phyloP scores from a whole-genome alignment of 768 basidiomycete species.

The Tulasnella sp. region DNA sequence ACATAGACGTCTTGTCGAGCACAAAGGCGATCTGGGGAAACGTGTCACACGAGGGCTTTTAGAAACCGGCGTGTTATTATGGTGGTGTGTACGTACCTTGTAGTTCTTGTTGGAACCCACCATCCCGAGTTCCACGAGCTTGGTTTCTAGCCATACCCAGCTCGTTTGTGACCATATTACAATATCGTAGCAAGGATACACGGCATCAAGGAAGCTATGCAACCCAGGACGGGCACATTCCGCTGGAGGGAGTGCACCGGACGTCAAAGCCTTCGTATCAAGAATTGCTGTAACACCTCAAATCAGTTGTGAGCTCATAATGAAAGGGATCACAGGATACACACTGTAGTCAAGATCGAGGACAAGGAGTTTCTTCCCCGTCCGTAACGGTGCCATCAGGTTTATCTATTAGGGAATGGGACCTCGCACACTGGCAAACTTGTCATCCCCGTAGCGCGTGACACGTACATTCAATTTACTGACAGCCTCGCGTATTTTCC shows the following conservation, averaged over 20 bases:
- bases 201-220: slow-evolving; percentile 68
- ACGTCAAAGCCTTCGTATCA: slow-evolving; percentile 76
- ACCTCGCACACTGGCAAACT: not conserved
- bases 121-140: slow-evolving; percentile 71
- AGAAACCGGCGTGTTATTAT: too few species aligned
- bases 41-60: not conserved
- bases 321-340: slow-evolving; percentile 20
- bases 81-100: slow-evolving; percentile 40
- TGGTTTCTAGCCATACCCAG: slow-evolving; percentile 19
- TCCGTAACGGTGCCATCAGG: slow-evolving; percentile 62
- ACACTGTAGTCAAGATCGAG: slow-evolving; percentile 82
- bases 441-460: not conserved
- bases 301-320: slow-evolving; percentile 7
- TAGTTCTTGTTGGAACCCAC: slow-evolving; percentile 58
- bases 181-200: slow-evolving; percentile 79
- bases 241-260: slow-evolving; percentile 60
- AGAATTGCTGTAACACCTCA: slow-evolving; percentile 45
- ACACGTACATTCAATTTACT: slow-evolving; percentile 40
- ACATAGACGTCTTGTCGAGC: slow-evolving; percentile 81
- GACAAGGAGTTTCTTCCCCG: slow-evolving; percentile 69
- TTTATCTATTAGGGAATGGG: slow-evolving; percentile 27
- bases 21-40: slow-evolving; percentile 35
- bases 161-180: slow-evolving; percentile 57
- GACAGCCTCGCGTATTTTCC: slow-evolving; percentile 66
- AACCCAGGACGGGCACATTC: slow-evolving; percentile 76